Conservation (phyloP, 208 protist species). For the Porcisia deanei region DNA sequence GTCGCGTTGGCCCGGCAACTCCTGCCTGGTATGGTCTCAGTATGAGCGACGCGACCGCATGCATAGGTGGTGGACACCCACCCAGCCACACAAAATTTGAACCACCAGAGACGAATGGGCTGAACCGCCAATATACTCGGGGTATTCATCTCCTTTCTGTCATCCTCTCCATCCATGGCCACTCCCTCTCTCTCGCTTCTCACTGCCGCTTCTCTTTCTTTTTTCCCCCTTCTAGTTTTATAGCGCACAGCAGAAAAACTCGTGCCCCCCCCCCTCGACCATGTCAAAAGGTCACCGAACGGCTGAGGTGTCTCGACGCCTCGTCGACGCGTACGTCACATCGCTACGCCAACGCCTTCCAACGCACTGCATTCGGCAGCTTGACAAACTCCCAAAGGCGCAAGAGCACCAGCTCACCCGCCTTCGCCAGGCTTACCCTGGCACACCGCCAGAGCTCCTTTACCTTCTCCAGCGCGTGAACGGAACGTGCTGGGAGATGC, state of each 20-base stretch:
- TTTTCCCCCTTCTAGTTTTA: too few species aligned
- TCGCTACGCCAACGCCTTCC: constrained; percentile 65
- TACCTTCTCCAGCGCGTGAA: constrained; percentile 50
- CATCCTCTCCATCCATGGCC: too few species aligned
- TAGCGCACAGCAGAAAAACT: background rate
- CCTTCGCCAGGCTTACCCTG: constrained; percentile 46
- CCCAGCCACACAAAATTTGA: background rate
- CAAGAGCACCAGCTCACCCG: constrained; percentile 36
- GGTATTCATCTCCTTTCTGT: too few species aligned
- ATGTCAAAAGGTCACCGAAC: constrained; percentile 30
- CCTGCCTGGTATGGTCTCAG: background rate
- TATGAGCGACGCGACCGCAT: background rate
- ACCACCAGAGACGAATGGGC: too few species aligned
- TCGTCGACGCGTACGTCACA: constrained; percentile 68
- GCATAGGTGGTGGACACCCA: background rate
- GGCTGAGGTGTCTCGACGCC: constrained; percentile 39
- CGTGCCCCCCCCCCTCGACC: background rate
- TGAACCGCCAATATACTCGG: too few species aligned
- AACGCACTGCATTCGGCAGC: constrained; percentile 45
- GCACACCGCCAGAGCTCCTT: constrained; percentile 40
- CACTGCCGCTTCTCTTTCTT: too few species aligned
- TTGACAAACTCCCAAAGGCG: constrained; percentile 51
- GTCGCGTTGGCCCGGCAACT: background rate
- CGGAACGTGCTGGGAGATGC: constrained; percentile 54
- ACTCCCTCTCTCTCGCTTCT: too few species aligned